Percentiles rank a stretch among this genome's conserved stretches.
phyloP scores from a whole-genome alignment of 768 basidiomycete species.

The Trametes elegans region DNA sequence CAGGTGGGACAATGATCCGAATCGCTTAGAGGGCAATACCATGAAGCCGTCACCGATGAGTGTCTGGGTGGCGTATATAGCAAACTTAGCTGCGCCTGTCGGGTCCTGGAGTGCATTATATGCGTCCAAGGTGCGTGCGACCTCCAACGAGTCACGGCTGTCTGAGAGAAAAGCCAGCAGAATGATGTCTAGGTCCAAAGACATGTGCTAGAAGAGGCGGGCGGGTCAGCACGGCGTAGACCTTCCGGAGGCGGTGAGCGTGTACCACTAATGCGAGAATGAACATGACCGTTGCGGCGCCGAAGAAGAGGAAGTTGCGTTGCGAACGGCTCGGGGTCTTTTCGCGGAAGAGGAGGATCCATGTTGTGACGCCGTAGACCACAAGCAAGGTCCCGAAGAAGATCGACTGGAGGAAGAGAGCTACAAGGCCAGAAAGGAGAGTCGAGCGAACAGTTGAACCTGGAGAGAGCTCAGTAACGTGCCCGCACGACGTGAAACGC shows the following conservation, averaged over 20 bases:
- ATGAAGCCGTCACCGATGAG: slow-evolving; percentile 14
- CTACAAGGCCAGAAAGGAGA: background rate
- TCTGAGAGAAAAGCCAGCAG: background rate
- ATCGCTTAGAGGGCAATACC: background rate
- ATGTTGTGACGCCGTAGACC: slow-evolving; percentile 2
- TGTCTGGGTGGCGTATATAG: slow-evolving; percentile 10
- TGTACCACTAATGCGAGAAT: slow-evolving; percentile 2
- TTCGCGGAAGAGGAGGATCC: background rate
- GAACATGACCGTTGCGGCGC: slow-evolving; percentile 8
- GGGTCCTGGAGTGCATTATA: background rate
- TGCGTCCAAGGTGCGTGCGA: background rate
- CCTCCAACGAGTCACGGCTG: background rate
- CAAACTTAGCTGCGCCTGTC: slow-evolving; percentile 6
- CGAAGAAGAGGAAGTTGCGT: background rate
- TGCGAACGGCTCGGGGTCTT: background rate
- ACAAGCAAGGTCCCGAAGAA: slow-evolving; percentile 3
- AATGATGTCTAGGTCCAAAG: slow-evolving; percentile 1
- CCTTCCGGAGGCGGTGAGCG: background rate
- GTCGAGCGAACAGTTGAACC: background rate
- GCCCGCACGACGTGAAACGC: background rate
- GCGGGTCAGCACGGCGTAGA: background rate
- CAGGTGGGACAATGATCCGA: background rate
- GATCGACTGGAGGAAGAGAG: slow-evolving; percentile 6
- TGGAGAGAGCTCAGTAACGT: background rate
- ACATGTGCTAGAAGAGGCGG: background rate